phyloP scores from a whole-genome alignment of 306 rosid genomes.

The Trichosanthes cucumerina region DNA sequence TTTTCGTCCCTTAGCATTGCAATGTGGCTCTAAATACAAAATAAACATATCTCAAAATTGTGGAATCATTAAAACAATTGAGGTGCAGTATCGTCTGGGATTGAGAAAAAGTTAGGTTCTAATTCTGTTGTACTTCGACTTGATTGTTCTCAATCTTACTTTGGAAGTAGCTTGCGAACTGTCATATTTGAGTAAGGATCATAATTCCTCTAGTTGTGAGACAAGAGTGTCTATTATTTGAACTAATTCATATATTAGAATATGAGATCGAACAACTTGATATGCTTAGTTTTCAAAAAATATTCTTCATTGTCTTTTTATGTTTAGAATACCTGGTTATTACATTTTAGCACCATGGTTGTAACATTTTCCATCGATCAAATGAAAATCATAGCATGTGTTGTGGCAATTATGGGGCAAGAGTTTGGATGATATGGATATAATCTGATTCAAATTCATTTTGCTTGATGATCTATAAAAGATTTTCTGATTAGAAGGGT shows the following conservation, averaged over 20 bases:
- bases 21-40: not conserved
- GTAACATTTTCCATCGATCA: not conserved
- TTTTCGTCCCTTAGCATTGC: not conserved
- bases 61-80: not conserved
- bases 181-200: not conserved
- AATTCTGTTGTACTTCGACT: not conserved
- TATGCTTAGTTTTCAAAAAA: not conserved
- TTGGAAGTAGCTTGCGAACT: not conserved
- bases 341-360: not conserved
- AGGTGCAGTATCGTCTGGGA: not conserved
- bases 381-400: not conserved
- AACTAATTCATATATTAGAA: not conserved
- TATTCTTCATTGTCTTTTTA: not conserved
- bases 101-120: not conserved
- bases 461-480: not conserved
- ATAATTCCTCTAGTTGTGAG: not conserved
- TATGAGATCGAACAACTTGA: not conserved
- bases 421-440: not conserved
- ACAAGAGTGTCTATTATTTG: not conserved
- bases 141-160: not conserved
- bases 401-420: not conserved
- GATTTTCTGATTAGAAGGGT: not conserved
- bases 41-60: not conserved
- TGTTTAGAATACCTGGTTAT: not conserved
- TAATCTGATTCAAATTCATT: not conserved